Conservation (phyloP, 345 rosid species). For the Lagerstroemia speciosa region DNA sequence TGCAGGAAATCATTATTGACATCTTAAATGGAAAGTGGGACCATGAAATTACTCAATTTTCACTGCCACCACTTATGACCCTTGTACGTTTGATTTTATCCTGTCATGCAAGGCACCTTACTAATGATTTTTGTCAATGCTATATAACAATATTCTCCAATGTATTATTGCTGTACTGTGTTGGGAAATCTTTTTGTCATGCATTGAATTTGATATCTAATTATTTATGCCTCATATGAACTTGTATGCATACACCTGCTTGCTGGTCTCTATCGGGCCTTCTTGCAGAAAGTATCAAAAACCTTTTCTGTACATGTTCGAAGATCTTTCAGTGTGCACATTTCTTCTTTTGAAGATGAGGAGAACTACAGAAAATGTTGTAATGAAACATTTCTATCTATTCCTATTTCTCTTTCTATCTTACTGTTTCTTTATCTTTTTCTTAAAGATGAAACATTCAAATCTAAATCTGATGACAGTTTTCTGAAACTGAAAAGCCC, state of each 20-base stretch:
- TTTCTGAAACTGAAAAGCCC: not conserved
- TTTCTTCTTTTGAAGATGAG: not conserved
- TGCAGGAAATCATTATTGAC: conserved; percentile 45
- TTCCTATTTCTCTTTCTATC: not conserved
- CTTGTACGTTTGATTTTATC: conserved; percentile 32
- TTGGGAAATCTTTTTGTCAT: not conserved
- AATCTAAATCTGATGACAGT: not conserved
- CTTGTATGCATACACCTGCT: not conserved
- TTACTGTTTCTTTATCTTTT: not conserved
- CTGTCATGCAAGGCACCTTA: not conserved
- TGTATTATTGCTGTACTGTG: not conserved
- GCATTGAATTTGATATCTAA: not conserved
- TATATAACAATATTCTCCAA: not conserved
- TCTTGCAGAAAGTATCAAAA: not conserved
- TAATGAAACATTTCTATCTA: not conserved
- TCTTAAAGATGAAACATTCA: not conserved
- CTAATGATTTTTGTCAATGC: not conserved
- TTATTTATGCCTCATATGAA: not conserved
- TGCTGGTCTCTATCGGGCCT: not conserved
- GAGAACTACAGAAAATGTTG: not conserved
- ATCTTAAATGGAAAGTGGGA: conserved; percentile 75
- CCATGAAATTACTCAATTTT: conserved; percentile 77
- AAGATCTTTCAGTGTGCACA: not conserved
- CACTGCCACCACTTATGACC: conserved; percentile 88
- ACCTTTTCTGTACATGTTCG: not conserved